phyloP scores from a whole-genome alignment of 345 rosid genomes.

The Noccaea caerulescens region DNA sequence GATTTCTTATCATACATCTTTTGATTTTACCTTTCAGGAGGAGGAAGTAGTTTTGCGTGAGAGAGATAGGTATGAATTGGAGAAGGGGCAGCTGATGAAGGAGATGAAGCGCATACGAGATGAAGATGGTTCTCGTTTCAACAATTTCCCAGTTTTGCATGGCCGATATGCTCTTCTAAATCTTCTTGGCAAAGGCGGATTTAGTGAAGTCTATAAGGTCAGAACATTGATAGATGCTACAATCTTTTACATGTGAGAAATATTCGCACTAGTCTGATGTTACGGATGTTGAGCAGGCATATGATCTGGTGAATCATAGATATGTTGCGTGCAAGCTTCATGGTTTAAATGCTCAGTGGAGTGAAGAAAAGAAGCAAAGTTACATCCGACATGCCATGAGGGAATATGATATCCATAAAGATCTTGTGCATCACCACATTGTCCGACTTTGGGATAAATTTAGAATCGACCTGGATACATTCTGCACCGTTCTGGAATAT shows the following conservation, averaged over 20 bases:
- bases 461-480: constrained; percentile 92
- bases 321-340: constrained; percentile 99
- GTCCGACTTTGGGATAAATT: constrained; percentile 99
- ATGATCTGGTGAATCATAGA: constrained; percentile 93
- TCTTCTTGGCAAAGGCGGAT: constrained; percentile 99
- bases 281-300: constrained; percentile 88
- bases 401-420: constrained; percentile 96
- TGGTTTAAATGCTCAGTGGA: constrained; percentile 98
- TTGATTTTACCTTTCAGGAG: constrained; percentile 61
- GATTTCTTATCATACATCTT: constrained; percentile 9
- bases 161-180: constrained; percentile 87
- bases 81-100: constrained; percentile 94
- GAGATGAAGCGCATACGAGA: constrained; percentile 98
- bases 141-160: constrained; percentile 90
- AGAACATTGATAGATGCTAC: constrained; percentile 45
- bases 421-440: constrained; percentile 94
- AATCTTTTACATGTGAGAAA: constrained; percentile 32
- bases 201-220: constrained; percentile 99
- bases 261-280: constrained; percentile 67
- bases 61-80: constrained; percentile 95
- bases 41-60: constrained; percentile 89
- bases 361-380: constrained; percentile 99
- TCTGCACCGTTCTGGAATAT: constrained; percentile 96
- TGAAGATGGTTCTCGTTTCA: constrained; percentile 99
- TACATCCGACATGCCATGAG: constrained; percentile 94